Percentiles rank a stretch among this genome's conserved stretches.
Evolutionary conservation across 1,139 yeast species (phyloP).

Genomic region (Debaryomyces sp.): DNA sequence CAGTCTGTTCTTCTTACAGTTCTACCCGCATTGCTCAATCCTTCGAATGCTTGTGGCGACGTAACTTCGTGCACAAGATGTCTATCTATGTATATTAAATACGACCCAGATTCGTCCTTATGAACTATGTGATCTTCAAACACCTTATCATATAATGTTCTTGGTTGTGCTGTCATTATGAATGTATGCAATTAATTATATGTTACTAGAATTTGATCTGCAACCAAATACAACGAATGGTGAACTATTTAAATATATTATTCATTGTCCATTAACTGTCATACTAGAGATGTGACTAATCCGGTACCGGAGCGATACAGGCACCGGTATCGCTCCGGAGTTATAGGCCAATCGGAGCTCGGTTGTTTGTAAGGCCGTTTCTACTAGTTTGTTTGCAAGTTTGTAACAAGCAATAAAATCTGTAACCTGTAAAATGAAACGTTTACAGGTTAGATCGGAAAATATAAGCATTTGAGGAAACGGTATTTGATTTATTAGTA

Average conservation of each 20-base stretch:
- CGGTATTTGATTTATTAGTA: background rate
- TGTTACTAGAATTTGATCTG: background rate
- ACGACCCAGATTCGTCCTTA: constrained; percentile 84
- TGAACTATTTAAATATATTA: constrained; percentile 1
- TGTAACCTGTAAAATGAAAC: background rate
- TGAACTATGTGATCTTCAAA: constrained; percentile 93
- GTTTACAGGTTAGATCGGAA: constrained; percentile 9
- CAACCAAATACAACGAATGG: background rate
- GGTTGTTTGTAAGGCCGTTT: background rate
- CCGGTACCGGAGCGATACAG: constrained; percentile 7
- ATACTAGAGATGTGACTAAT: constrained; percentile 2
- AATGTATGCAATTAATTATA: background rate
- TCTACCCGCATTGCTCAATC: constrained; percentile 84
- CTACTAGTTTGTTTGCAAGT: background rate
- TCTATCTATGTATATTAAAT: constrained; percentile 87
- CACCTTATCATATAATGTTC: constrained; percentile 92
- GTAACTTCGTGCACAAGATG: constrained; percentile 98
- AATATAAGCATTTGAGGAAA: background rate
- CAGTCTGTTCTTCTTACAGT: constrained; percentile 89
- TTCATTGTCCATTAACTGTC: constrained; percentile 5
- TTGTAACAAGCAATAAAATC: background rate
- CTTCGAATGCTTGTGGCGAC: constrained; percentile 98
- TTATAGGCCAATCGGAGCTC: background rate
- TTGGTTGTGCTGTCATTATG: constrained; percentile 16
- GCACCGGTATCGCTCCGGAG: background rate